phyloP scores from a whole-genome alignment of 1,284 basidiomycete genomes.

The Apiotrichum akiyoshidainum region DNA sequence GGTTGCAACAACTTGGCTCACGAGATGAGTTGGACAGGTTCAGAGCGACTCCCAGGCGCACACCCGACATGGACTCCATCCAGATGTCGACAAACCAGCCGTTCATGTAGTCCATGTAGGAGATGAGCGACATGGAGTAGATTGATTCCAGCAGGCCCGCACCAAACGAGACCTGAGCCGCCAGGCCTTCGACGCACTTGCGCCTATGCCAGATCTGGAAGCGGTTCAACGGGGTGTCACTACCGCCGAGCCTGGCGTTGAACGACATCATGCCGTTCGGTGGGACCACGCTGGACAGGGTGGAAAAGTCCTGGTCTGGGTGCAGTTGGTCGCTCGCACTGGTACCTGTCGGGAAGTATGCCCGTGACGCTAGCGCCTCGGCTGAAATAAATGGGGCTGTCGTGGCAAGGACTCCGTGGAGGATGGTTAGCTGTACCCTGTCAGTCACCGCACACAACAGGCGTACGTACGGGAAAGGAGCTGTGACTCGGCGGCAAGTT shows the following conservation, averaged over 20 bases:
- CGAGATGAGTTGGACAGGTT: constrained; percentile 34
- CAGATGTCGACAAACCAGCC: constrained; percentile 42
- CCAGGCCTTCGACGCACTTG: constrained; percentile 31
- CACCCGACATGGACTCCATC: constrained; percentile 34
- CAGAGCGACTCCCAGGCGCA: constrained; percentile 35
- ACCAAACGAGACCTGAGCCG: not conserved
- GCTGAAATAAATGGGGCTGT: constrained; percentile 35
- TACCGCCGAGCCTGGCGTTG: not conserved
- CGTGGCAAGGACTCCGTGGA: constrained; percentile 41
- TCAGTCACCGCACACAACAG: not conserved
- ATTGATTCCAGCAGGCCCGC: not conserved
- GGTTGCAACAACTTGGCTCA: constrained; percentile 4
- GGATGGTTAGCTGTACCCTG: constrained; percentile 7
- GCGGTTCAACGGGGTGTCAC: constrained; percentile 25
- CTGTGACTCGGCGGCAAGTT: constrained; percentile 33
- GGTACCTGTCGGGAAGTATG: constrained; percentile 41
- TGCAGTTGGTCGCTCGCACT: constrained; percentile 25
- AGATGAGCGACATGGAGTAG: constrained; percentile 28
- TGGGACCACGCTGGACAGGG: constrained; percentile 7
- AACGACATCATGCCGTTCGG: not conserved
- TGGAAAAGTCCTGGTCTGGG: constrained; percentile 30
- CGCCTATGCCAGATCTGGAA: constrained; percentile 47
- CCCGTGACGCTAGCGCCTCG: constrained; percentile 25
- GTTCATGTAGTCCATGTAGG: constrained; percentile 38
- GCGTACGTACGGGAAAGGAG: constrained; percentile 38